phyloP scores from a whole-genome alignment of 2,329 filamentous ascomycete species.

The Alternaria sp. region DNA sequence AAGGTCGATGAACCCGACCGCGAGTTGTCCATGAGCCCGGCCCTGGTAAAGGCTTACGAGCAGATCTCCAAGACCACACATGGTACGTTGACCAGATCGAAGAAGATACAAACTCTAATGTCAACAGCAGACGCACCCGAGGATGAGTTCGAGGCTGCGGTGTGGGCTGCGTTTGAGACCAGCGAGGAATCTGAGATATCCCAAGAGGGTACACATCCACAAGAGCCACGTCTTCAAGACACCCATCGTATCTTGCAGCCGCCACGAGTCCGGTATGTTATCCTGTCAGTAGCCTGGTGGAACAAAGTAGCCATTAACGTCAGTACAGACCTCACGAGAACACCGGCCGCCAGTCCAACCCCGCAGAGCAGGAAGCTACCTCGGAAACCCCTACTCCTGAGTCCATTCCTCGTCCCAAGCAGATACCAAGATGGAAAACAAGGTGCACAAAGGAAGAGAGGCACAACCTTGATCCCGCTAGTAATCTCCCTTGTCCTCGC shows the following conservation, averaged over 20 bases:
- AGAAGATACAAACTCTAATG: neutral
- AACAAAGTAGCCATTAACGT: neutral
- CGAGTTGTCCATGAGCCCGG: neutral
- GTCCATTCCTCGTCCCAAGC: neutral
- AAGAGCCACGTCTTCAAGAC: neutral
- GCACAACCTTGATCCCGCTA: neutral
- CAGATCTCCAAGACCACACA: neutral
- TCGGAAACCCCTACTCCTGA: neutral
- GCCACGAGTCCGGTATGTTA: neutral
- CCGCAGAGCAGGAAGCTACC: neutral
- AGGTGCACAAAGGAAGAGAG: neutral
- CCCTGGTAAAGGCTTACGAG: neutral
- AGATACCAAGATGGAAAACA: neutral
- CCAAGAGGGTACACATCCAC: neutral
- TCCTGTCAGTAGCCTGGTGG: neutral
- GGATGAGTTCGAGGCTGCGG: neutral
- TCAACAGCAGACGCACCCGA: neutral
- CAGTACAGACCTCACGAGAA: neutral
- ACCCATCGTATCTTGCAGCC: neutral
- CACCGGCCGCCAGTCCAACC: neutral
- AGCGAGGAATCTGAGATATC: neutral
- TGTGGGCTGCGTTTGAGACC: rapidly evolving
- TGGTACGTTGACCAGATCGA: neutral
- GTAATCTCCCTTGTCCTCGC: neutral
- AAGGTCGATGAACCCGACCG: neutral